Base-by-base conservation (phyloP, 2,329 filamentous ascomycete genomes). In the Dothidotthia symphoricarpi region DNA sequence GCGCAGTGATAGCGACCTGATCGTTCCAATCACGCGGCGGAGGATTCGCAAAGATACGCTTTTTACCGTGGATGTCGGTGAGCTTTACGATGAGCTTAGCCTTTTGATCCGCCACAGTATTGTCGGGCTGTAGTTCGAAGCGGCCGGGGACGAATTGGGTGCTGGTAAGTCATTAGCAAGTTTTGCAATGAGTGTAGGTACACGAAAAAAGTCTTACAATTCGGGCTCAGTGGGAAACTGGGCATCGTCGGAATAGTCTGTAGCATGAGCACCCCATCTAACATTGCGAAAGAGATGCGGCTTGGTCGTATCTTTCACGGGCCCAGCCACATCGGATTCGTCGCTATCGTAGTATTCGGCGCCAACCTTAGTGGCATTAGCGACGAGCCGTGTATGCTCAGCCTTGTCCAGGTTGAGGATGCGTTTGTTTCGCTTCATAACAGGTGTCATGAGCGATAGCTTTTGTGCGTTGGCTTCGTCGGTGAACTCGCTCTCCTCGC, bases 311-410 rank as follows among this genome's bases (percentile, higher is more conserved):
- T 43, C 45, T 10, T 53, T 51, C 25, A 47, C 42, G 6, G 36
- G 26, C n/a, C 45, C 51, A 1, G 39, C 41, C 4, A 51, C 28
- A 9, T 55, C 49, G 1, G 51, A 45, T 2, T 38, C 49, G 10
- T 61, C 59, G 17, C 47, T 51, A 34, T 59, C 53, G 39, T 62
- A 62, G 47, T 58, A 53, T 6, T 60, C 53, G 11, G 26, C 4
- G 10, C 53, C 51, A 6, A 39, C 47, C 28, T 56, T 59, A 13
- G 30, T 34, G n/a, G 57, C 45, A 10, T 29, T 12, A 2, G 42
- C 41, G 17, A 59, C 54, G 10, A 61, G 51, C 1, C 16, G 34
- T 3, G 51, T 50, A 24, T 61, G 50, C 2, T 41, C 43, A 1
- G 51, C 39, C 10, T 54, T 43, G 0, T 17, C 26, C 7, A 46